A percentile compares a stretch with the other conserved stretches of the same genome.
Conservation (phyloP, 2,329 filamentous ascomycete genomes). For the Monilinia vaccinii-corymbosi region DNA sequence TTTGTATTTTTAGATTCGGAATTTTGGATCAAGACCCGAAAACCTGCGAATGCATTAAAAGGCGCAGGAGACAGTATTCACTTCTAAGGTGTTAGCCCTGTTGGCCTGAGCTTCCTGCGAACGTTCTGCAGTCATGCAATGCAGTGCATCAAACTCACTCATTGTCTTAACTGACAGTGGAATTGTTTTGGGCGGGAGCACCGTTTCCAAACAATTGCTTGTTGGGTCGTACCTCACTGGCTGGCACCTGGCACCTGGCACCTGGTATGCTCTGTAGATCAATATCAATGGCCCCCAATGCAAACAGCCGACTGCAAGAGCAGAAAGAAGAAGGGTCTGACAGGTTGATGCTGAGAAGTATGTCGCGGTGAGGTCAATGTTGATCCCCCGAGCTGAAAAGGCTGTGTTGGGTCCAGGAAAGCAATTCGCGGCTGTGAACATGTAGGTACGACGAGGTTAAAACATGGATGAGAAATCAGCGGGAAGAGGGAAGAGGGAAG, state of each 20-base stretch:
- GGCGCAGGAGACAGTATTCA: background rate
- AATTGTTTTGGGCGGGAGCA: background rate
- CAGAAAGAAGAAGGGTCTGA: background rate
- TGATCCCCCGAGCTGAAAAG: background rate
- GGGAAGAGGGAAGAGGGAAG: background rate
- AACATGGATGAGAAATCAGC: background rate
- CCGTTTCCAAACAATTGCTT: background rate
- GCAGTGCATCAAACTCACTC: background rate
- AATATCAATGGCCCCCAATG: background rate
- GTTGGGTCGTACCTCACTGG: background rate
- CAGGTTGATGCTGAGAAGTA: background rate
- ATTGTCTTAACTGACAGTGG: background rate
- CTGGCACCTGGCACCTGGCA: too few relatives aligned
- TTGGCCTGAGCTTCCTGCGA: background rate
- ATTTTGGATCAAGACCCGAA: background rate
- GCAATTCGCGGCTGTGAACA: background rate
- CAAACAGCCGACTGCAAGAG: background rate
- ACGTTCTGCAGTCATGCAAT: background rate
- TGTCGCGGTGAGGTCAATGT: background rate
- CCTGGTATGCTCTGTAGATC: too few relatives aligned
- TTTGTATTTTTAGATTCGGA: background rate
- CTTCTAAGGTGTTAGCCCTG: background rate
- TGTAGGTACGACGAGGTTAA: slow-evolving; percentile 1
- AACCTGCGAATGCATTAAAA: background rate
- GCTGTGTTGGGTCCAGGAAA: background rate